phyloP scores from a whole-genome alignment of 257 asterid genomes.

The Verbena officinalis region DNA sequence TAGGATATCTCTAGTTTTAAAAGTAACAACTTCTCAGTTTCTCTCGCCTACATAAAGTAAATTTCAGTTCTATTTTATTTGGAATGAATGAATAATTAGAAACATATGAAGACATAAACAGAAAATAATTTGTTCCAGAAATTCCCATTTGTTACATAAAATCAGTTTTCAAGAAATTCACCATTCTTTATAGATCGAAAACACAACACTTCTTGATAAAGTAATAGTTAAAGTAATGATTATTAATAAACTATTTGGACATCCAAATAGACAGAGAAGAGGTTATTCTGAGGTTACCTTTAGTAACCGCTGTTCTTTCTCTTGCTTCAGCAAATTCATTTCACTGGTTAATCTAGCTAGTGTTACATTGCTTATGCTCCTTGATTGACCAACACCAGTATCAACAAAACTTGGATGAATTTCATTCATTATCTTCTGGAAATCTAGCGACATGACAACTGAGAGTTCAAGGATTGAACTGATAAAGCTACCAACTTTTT shows the following conservation, averaged over 20 bases:
- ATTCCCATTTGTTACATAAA: neutral
- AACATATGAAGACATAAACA: neutral
- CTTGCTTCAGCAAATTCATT: slow-evolving; percentile 61
- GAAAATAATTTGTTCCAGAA: neutral
- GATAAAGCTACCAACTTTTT: slow-evolving; percentile 50
- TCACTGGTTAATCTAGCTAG: slow-evolving; percentile 66
- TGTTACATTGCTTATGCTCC: slow-evolving; percentile 71
- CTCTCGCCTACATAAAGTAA: neutral
- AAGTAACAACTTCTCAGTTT: neutral
- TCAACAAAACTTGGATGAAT: slow-evolving; percentile 62
- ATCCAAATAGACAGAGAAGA: slow-evolving; percentile 4
- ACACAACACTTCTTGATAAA: neutral
- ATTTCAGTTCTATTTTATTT: neutral
- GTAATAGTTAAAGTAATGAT: neutral
- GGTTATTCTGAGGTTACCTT: slow-evolving; percentile 39
- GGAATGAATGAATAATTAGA: neutral
- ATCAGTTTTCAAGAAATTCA: neutral
- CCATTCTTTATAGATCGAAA: slow-evolving; percentile 2
- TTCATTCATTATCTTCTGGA: slow-evolving; percentile 58
- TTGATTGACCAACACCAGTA: slow-evolving; percentile 48
- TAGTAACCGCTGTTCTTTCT: slow-evolving; percentile 57
- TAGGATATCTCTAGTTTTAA: neutral
- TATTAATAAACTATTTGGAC: neutral
- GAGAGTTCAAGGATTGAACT: slow-evolving; percentile 60
- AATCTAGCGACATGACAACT: slow-evolving; percentile 71